These are phyloP conservation scores for Geotrichum aggregatum DNA, from an alignment of 1,139 yeast species.

Conservation along the genomic window DNA sequence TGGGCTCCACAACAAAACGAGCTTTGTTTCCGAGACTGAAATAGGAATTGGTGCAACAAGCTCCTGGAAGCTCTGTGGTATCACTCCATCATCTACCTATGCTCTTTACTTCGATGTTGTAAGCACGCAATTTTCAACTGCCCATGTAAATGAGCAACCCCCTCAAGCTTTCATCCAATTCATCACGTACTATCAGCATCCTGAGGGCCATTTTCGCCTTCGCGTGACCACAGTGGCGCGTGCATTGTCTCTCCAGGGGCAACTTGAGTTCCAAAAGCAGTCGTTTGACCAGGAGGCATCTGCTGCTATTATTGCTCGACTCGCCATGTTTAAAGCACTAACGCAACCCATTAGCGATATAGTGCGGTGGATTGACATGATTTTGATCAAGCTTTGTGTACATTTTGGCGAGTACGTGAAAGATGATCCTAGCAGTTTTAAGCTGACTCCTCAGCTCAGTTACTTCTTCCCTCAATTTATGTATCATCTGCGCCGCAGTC, in stretches of 20 bases:
- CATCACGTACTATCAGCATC: constrained; percentile 69
- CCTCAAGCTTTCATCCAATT: constrained; percentile 67
- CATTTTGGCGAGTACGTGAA: constrained; percentile 73
- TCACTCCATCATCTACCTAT: constrained; percentile 84
- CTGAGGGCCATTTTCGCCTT: constrained; percentile 61
- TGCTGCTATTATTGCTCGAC: constrained; percentile 90
- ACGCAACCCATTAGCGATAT: constrained; percentile 70
- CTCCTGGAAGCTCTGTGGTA: constrained; percentile 78
- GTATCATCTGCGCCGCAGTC: constrained; percentile 68
- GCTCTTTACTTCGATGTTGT: constrained; percentile 83
- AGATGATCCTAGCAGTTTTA: constrained; percentile 63
- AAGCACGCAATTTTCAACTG: constrained; percentile 27
- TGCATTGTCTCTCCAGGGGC: constrained; percentile 50
- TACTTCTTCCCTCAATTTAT: constrained; percentile 72
- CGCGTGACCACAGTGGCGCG: constrained; percentile 88
- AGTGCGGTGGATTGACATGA: constrained; percentile 71
- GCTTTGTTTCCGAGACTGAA: constrained; percentile 84
- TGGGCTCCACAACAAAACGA: constrained; percentile 49
- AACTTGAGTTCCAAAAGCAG: constrained; percentile 42
- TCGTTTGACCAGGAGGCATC: constrained; percentile 96
- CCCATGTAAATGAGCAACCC: constrained; percentile 81
- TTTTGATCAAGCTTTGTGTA: constrained; percentile 66
- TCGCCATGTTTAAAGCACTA: constrained; percentile 68
- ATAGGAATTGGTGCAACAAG: constrained; percentile 92
- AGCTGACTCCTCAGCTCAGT: constrained; percentile 64